These are phyloP conservation scores for Exidia glandulosa DNA, from an alignment of 768 basidiomycete species.

Conservation along the genomic window DNA sequence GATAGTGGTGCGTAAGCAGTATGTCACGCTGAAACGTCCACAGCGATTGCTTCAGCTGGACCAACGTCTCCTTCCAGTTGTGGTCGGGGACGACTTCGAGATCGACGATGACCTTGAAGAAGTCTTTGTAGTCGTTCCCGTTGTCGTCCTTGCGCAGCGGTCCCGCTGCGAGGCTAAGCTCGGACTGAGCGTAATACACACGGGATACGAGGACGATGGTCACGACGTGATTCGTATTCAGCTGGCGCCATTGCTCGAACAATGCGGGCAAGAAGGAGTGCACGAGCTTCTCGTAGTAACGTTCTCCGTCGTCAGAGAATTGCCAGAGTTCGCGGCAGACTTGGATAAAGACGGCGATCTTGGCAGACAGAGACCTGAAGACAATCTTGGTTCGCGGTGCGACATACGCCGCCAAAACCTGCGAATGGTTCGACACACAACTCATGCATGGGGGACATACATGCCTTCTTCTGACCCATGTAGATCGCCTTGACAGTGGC, in stretches of 20 bases:
- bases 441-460: conserved; percentile 4
- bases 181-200: conserved; percentile 75
- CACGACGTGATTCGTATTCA: conserved; percentile 83
- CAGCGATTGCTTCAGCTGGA: conserved; percentile 78
- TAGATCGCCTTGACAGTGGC: conserved; percentile 78
- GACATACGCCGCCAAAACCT: conserved; percentile 78
- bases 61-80: conserved; percentile 70
- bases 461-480: conserved; percentile 54
- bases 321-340: conserved; percentile 95
- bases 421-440: neutral
- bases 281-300: conserved; percentile 94
- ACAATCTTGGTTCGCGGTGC: conserved; percentile 78
- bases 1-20: conserved; percentile 79
- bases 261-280: conserved; percentile 91
- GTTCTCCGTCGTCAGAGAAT: conserved; percentile 91
- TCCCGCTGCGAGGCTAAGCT: conserved; percentile 73
- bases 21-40: conserved; percentile 90
- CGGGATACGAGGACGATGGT: conserved; percentile 92
- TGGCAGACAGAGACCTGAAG: conserved; percentile 83
- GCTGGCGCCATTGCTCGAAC: conserved; percentile 73
- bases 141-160: conserved; percentile 67
- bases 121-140: conserved; percentile 75
- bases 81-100: conserved; percentile 69
- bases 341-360: conserved; percentile 89
- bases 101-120: conserved; percentile 92